phyloP scores from a whole-genome alignment of 495 filamentous ascomycete genomes.

The Podospora conica region DNA sequence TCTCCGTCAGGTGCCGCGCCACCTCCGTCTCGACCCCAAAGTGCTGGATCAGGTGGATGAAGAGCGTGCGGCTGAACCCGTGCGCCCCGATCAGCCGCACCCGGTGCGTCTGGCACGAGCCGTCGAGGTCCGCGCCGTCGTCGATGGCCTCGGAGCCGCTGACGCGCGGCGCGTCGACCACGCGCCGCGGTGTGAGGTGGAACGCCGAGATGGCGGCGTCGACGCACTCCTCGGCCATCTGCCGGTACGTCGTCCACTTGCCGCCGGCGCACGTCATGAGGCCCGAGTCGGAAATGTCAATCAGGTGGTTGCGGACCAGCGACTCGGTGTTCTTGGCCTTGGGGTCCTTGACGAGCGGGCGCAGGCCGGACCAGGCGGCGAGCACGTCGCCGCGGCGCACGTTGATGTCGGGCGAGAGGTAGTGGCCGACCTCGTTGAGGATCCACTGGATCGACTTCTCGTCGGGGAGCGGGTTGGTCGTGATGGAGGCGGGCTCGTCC shows the following conservation, averaged over 20 bases:
- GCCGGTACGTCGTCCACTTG: conserved; percentile 98
- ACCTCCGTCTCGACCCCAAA: conserved; percentile 95
- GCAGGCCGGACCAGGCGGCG: conserved; percentile 92
- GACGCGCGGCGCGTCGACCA: conserved; percentile 60
- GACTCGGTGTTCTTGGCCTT: conserved; percentile 91
- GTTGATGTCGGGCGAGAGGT: conserved; percentile 88
- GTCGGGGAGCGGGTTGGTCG: conserved; percentile 75
- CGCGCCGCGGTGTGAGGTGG: conserved; percentile 55
- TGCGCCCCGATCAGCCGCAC: conserved; percentile 89
- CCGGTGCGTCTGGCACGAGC: conserved; percentile 83
- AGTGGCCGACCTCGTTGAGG: conserved; percentile 79
- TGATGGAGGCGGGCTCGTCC: conserved; percentile 76
- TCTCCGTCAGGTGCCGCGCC: conserved; percentile 79
- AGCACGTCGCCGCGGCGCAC: conserved; percentile 92
- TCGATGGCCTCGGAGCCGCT: conserved; percentile 70
- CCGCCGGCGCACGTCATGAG: conserved; percentile 93
- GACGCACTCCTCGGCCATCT: conserved; percentile 97
- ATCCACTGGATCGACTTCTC: conserved; percentile 98
- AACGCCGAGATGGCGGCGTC: conserved; percentile 82
- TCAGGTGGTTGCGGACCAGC: conserved; percentile 89
- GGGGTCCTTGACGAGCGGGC: conserved; percentile 90
- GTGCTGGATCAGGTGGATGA: conserved; percentile 97
- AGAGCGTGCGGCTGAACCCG: conserved; percentile 89
- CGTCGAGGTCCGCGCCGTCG: conserved; percentile 72
- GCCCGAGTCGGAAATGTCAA: conserved; percentile 79